Base-by-base conservation (phyloP, 352 stramenopile species). In the Pythium plurisporium region DNA sequence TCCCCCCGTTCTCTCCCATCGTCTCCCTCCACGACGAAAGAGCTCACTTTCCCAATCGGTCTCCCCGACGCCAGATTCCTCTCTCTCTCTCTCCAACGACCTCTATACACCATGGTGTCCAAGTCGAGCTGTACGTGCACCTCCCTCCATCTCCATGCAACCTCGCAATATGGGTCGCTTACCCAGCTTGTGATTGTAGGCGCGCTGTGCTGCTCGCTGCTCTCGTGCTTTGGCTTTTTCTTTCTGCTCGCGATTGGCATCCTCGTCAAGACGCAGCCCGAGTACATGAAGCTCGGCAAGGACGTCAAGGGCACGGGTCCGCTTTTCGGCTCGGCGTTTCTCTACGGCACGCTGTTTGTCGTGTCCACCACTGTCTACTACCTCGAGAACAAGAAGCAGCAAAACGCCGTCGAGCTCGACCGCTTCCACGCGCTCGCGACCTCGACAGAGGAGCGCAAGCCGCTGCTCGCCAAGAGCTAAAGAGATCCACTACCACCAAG, bases 221-320 rank as follows among this genome's bases (percentile, higher is more conserved):
- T 94, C 36, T 91, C 80, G 52, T 71, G 85, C 25, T 80, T 73
- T 30, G 84, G 84, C 40, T 87, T 82, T 58, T 49, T 94, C 40
- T 94, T 94, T 65, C 72, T 94, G 10, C 37, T 83, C 6, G 45
- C 70, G 14, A 68, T 94, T 41, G 84, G 70, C 17, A 53, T 90
- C 25, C 62, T 94, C 4, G 73, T 94, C 40, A 73, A 89, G 59
- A 63, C 79, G 36, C 84, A 94, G 56, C 84, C 84, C 10, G 64
- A 94, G 62, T 94, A 91, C 69, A 81, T 94, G 67, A 91, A 92
- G 67, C 75, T 89, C 14, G 69, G 76, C 70, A 89, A 88, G 62
- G 82, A 76, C 43, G 76, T 89, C 26, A 69, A 73, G 42, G 73
- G 73, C 17, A 69, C 84, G 9, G 57, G 66, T n/a, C 73, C 84